Percentiles rank a stretch among this genome's conserved stretches.
phyloP scores from a whole-genome alignment of 1,284 basidiomycete genomes.

The Prillingera fragicola region DNA sequence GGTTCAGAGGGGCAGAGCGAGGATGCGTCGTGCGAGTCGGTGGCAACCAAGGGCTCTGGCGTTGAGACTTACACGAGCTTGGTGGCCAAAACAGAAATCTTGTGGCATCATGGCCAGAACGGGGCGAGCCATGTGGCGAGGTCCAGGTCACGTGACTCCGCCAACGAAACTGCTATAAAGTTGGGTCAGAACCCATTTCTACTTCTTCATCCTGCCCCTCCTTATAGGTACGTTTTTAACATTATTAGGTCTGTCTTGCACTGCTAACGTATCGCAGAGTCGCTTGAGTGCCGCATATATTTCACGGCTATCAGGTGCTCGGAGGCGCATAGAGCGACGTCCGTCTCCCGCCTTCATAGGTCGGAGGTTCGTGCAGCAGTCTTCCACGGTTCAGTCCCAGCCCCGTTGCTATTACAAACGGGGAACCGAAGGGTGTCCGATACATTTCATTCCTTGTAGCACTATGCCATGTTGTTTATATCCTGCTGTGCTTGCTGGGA shows the following conservation, averaged over 20 bases:
- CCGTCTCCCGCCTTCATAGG: slow-evolving; percentile 26
- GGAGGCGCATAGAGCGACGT: slow-evolving; percentile 33
- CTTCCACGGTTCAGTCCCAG: slow-evolving; percentile 23
- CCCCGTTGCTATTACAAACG: background rate
- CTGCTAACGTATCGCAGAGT: slow-evolving; percentile 25
- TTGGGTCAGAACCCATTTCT: too few relatives aligned
- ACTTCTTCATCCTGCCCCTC: slow-evolving; percentile 22
- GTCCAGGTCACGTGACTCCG: slow-evolving; percentile 4
- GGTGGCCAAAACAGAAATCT: too few relatives aligned
- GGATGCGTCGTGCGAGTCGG: background rate
- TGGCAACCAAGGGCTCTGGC: too few relatives aligned
- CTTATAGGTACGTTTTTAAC: slow-evolving; percentile 28
- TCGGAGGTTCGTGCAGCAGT: slow-evolving; percentile 30
- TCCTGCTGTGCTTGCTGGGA: background rate
- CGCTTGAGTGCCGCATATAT: slow-evolving; percentile 29
- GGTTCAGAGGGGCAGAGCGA: background rate
- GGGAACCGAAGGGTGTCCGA: slow-evolving; percentile 14
- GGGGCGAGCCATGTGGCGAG: too few relatives aligned
- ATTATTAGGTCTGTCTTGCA: background rate
- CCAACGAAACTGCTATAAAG: background rate
- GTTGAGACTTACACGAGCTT: too few relatives aligned
- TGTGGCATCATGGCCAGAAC: background rate
- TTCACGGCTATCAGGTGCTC: slow-evolving; percentile 36
- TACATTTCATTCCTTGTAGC: slow-evolving; percentile 9
- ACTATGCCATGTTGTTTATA: background rate